Evolutionary conservation across 495 filamentous ascomycete genomes (phyloP).

Genomic region (Annulohypoxylon moriforme): DNA sequence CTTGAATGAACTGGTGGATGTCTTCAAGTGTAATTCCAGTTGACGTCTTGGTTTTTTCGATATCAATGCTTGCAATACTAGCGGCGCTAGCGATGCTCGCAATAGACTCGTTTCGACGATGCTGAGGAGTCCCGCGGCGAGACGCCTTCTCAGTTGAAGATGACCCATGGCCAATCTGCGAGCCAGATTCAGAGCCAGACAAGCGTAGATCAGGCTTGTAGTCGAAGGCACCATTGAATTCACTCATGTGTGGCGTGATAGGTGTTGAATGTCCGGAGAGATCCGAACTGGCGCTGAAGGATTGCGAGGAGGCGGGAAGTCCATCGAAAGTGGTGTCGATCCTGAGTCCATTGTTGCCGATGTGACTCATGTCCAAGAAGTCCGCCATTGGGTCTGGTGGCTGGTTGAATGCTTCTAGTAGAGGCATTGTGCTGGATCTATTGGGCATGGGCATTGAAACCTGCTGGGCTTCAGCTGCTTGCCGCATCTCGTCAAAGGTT

Average conservation of each 20-base stretch:
- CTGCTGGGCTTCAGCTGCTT: slow-evolving; percentile 59
- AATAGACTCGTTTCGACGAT: slow-evolving; percentile 62
- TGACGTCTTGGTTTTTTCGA: slow-evolving; percentile 64
- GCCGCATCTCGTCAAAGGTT: slow-evolving; percentile 60
- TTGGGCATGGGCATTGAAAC: slow-evolving; percentile 48
- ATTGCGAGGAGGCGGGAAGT: slow-evolving; percentile 35
- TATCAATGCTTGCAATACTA: slow-evolving; percentile 67
- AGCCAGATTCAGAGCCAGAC: slow-evolving; percentile 22
- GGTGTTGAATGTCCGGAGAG: slow-evolving; percentile 57
- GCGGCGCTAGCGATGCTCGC: slow-evolving; percentile 62
- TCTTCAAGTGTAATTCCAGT: slow-evolving; percentile 90
- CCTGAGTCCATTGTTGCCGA: slow-evolving; percentile 64
- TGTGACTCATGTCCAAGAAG: slow-evolving; percentile 65
- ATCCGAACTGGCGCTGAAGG: slow-evolving; percentile 39
- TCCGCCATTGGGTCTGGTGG: slow-evolving; percentile 62
- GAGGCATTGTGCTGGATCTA: slow-evolving; percentile 55
- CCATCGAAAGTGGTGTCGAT: slow-evolving; percentile 60
- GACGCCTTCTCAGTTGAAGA: slow-evolving; percentile 38
- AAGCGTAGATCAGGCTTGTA: slow-evolving; percentile 51
- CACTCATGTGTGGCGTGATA: slow-evolving; percentile 48
- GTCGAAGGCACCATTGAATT: slow-evolving; percentile 47
- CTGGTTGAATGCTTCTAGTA: slow-evolving; percentile 55
- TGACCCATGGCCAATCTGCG: slow-evolving; percentile 33
- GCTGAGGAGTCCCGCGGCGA: slow-evolving; percentile 47
- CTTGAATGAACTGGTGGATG: slow-evolving; percentile 84